phyloP scores from a whole-genome alignment of 441 rosid genomes.

The Gossypium lobatum region DNA sequence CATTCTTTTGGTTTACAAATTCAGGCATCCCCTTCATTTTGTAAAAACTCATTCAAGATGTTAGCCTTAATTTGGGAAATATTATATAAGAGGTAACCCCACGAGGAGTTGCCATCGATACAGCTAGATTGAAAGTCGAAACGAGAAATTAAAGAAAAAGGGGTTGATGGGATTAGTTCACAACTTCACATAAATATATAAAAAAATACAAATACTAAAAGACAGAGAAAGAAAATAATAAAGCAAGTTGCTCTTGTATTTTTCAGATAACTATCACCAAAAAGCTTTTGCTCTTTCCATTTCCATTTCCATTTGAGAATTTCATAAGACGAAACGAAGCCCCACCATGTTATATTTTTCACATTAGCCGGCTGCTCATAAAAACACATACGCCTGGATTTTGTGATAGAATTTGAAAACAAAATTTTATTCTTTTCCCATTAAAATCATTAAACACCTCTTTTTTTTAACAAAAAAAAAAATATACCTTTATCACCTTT shows the following conservation, averaged over 20 bases:
- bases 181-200: background rate
- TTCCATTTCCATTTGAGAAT: background rate
- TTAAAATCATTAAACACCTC: too few species aligned
- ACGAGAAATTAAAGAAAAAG: background rate
- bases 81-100: background rate
- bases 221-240: background rate
- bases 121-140: background rate
- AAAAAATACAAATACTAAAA: background rate
- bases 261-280: background rate
- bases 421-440: too few species aligned
- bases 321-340: background rate
- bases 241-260: background rate
- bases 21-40: background rate
- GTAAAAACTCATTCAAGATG: background rate
- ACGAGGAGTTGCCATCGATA: too few species aligned
- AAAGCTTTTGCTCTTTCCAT: background rate
- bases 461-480: too few species aligned
- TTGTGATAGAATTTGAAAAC: background rate
- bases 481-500: too few species aligned
- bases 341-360: constrained; percentile 3
- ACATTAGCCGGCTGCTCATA: background rate
- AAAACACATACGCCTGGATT: background rate
- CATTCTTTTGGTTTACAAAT: background rate
- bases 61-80: background rate
- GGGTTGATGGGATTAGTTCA: background rate